phyloP scores from a whole-genome alignment of 805 yeast species.

The Yarrowia sp. region DNA sequence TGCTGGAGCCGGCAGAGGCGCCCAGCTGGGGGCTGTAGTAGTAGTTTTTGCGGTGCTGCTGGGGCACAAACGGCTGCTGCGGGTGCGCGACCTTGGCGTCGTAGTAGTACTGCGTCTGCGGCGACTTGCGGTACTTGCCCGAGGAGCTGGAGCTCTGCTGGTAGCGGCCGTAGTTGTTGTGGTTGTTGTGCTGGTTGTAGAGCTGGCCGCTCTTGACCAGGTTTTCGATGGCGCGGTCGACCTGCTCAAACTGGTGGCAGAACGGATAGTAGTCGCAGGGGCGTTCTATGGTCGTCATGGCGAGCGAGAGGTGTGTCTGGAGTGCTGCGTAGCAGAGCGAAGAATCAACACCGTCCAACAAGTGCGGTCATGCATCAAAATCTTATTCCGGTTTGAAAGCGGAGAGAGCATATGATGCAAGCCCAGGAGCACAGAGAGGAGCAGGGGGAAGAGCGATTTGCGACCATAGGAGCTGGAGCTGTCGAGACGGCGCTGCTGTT shows the following conservation, averaged over 20 bases:
- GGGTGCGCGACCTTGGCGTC: background rate
- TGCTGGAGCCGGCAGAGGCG: background rate
- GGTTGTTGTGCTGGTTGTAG: background rate
- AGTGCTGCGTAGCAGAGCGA: background rate
- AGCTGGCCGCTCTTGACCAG: conserved; percentile 25
- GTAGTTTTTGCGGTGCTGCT: conserved; percentile 14
- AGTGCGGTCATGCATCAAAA: conserved; percentile 10
- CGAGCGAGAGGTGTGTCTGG: background rate
- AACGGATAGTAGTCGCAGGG: conserved; percentile 25
- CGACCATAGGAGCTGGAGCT: no score
- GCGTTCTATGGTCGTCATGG: conserved; percentile 21
- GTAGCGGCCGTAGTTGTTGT: conserved; percentile 12
- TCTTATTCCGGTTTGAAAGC: conserved; percentile 5
- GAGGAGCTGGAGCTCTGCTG: background rate
- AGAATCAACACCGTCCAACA: conserved; percentile 3
- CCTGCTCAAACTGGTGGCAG: conserved; percentile 24
- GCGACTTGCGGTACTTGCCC: background rate
- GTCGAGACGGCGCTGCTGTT: no score
- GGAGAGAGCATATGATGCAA: background rate
- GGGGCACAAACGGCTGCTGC: conserved; percentile 3
- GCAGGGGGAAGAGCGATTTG: no score
- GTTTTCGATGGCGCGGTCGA: conserved; percentile 23
- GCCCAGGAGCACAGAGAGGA: background rate
- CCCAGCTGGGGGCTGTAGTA: conserved; percentile 18
- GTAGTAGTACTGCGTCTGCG: conserved; percentile 20